These are phyloP conservation scores for Sophora flavescens DNA, from an alignment of 306 rosid genomes.

Conservation along the genomic window DNA sequence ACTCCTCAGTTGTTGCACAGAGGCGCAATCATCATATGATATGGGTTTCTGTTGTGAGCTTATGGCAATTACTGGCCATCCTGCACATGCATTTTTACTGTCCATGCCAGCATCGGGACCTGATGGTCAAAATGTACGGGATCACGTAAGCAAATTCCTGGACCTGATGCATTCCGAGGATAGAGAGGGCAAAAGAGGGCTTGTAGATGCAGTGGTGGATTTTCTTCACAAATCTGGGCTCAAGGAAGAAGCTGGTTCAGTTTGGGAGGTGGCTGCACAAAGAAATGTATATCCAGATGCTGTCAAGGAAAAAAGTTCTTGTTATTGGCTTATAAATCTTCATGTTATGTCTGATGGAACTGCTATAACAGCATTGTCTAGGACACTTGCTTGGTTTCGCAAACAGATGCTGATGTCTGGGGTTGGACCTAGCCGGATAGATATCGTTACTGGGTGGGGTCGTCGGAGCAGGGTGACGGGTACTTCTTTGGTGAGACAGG, in stretches of 20 bases:
- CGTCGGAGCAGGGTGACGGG: slow-evolving; percentile 93
- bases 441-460: slow-evolving; percentile 97
- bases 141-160: slow-evolving; percentile 76
- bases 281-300: slow-evolving; percentile 93
- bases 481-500: slow-evolving; percentile 82
- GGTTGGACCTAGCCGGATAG: slow-evolving; percentile 78
- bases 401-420: slow-evolving; percentile 79
- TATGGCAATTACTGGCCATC: slow-evolving; percentile 83
- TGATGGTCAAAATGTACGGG: slow-evolving; percentile 85
- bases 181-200: slow-evolving; percentile 95
- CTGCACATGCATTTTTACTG: slow-evolving; percentile 80
- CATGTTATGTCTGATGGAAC: slow-evolving; percentile 99
- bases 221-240: slow-evolving; percentile 97
- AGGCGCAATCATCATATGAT: slow-evolving; percentile 72
- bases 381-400: slow-evolving; percentile 94
- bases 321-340: slow-evolving; percentile 95
- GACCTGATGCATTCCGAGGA: slow-evolving; percentile 93
- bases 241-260: slow-evolving; percentile 96
- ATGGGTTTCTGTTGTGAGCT: slow-evolving; percentile 82
- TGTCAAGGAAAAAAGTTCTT: slow-evolving; percentile 76
- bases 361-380: slow-evolving; percentile 85
- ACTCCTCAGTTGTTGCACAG: slow-evolving; percentile 94
- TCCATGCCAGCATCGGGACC: slow-evolving; percentile 95
- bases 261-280: slow-evolving; percentile 93
- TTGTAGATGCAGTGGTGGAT: slow-evolving; percentile 97